phyloP scores from a whole-genome alignment of 352 stramenopile species.

The Phytophthora sojae region DNA sequence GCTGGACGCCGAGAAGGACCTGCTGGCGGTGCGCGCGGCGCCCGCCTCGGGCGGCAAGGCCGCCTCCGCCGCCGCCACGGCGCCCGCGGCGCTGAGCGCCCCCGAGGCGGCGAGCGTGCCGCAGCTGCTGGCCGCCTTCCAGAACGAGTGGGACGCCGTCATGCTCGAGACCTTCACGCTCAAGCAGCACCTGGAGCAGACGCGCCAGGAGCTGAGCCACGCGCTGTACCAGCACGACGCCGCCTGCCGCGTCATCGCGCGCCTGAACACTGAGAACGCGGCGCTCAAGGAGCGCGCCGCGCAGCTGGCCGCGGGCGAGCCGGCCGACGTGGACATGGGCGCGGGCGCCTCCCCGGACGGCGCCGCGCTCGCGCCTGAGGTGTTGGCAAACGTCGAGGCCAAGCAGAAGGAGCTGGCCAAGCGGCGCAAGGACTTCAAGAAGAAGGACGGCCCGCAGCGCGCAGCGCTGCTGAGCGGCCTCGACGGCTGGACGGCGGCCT shows the following conservation, averaged over 20 bases:
- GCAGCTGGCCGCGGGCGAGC: slow-evolving; percentile 23
- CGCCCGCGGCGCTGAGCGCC: slow-evolving; percentile 27
- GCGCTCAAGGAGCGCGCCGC: slow-evolving; percentile 51
- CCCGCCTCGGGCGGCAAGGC: slow-evolving; percentile 23
- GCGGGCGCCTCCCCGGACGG: slow-evolving; percentile 1
- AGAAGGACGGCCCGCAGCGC: slow-evolving; percentile 59
- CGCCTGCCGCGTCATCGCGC: slow-evolving; percentile 94
- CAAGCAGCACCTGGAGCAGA: slow-evolving; percentile 94
- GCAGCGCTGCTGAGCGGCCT: slow-evolving; percentile 49
- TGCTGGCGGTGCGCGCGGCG: slow-evolving; percentile 66
- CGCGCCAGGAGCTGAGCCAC: slow-evolving; percentile 93
- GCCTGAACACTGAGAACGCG: slow-evolving; percentile 86
- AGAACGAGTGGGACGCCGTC: slow-evolving; percentile 95
- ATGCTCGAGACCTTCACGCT: slow-evolving; percentile 96
- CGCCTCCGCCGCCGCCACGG: slow-evolving; percentile 8
- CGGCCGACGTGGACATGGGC: slow-evolving; percentile 65
- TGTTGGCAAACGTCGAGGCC: slow-evolving; percentile 63
- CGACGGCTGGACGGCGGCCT: slow-evolving; percentile 41
- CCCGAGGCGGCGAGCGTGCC: slow-evolving; percentile 66
- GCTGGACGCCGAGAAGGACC: slow-evolving; percentile 66
- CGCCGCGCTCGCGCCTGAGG: slow-evolving; percentile 42
- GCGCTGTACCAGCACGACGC: slow-evolving; percentile 98
- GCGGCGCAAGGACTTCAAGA: slow-evolving; percentile 79
- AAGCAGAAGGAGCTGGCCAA: slow-evolving; percentile 79
- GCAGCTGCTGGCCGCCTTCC: slow-evolving; percentile 79